phyloP scores from a whole-genome alignment of 768 basidiomycete species.

The Lactifluus hygrophoroides region DNA sequence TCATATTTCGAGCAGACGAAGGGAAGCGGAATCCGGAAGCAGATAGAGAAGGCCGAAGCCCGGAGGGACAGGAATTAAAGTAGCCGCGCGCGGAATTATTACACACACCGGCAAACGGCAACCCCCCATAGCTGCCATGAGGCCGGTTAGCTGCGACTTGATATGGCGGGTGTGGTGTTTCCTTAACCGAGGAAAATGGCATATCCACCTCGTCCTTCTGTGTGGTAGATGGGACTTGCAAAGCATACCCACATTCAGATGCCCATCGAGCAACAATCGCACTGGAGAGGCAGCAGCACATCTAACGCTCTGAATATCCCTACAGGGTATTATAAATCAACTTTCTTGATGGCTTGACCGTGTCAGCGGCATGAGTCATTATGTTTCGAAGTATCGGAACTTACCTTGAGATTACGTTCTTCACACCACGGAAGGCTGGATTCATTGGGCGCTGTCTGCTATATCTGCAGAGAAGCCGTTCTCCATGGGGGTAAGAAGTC shows the following conservation, averaged over 20 bases:
- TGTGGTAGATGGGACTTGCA: neutral
- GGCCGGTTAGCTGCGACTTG: slow-evolving; percentile 15
- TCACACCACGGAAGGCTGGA: no score
- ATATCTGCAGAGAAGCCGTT: slow-evolving; percentile 68
- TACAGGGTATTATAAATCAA: slow-evolving; percentile 21
- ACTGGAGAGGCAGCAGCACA: slow-evolving; percentile 47
- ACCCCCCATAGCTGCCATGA: slow-evolving; percentile 35
- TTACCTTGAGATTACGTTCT: no score
- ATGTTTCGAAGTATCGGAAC: no score
- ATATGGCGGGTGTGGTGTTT: slow-evolving; percentile 27
- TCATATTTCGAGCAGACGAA: slow-evolving; percentile 58
- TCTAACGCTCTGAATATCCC: slow-evolving; percentile 49
- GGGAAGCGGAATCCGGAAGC: slow-evolving; percentile 42
- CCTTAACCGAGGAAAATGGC: slow-evolving; percentile 38
- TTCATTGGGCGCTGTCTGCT: no score
- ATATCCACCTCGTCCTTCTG: slow-evolving; percentile 49
- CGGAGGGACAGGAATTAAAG: slow-evolving; percentile 45
- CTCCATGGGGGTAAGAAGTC: slow-evolving; percentile 58
- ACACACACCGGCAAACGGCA: slow-evolving; percentile 38
- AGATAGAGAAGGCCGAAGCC: slow-evolving; percentile 51
- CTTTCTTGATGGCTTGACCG: slow-evolving; percentile 38
- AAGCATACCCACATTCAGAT: slow-evolving; percentile 37
- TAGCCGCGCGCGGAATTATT: slow-evolving; percentile 32
- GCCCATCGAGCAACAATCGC: slow-evolving; percentile 35
- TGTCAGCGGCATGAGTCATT: no score